Base-by-base conservation (phyloP, 2,329 filamentous ascomycete genomes). In the Penicillium aurantiogriseum region DNA sequence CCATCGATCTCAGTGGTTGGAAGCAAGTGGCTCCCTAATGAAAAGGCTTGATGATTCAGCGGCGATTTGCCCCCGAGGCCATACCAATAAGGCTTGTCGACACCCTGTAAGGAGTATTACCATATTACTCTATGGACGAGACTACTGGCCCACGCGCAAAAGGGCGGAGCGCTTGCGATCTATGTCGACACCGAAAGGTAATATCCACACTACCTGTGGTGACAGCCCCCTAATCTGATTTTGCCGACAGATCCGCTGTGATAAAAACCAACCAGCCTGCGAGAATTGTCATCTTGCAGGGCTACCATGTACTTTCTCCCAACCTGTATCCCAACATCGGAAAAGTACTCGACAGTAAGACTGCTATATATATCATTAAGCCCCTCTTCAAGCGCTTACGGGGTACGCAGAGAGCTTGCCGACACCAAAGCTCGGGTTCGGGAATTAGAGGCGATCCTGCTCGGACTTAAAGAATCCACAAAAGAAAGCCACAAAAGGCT, bases 181-280 rank as follows among this genome's bases (percentile, higher is more conserved):
- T 56, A 56, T 56, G 53, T 25, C 53, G 53, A 38, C 53, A 45
- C 33, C 53, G 53, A n/a, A 56, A 56, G 53, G 53, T 56, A 56
- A 47, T 31, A 44, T 27, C 31, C 53, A 50, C 51, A 48, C 8
- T 35, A 15, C 31, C 31, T 15, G 19, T 47, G 27, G 33, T 17
- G 31, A 13, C 31, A 21, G 29, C 40, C 50, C 23, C 23, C 31
- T 52, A 52, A 45, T 45, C 50, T 29, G 27, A 54, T 31, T 36
- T 39, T 46, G 9, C 13, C 13, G 42, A 23, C 44, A 69, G 67
- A 69, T 69, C 31, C 64, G 65, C 35, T 69, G 67, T 54, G 64
- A 69, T 44, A 59, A 54, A 42, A 64, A 48, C 4, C 60, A 64
- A 19, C 67, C 67, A 21, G 58, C 61, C 27, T 69, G 67, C 19